Conservation (phyloP, 495 filamentous ascomycete genomes). For the Cladorrhinum samala region DNA sequence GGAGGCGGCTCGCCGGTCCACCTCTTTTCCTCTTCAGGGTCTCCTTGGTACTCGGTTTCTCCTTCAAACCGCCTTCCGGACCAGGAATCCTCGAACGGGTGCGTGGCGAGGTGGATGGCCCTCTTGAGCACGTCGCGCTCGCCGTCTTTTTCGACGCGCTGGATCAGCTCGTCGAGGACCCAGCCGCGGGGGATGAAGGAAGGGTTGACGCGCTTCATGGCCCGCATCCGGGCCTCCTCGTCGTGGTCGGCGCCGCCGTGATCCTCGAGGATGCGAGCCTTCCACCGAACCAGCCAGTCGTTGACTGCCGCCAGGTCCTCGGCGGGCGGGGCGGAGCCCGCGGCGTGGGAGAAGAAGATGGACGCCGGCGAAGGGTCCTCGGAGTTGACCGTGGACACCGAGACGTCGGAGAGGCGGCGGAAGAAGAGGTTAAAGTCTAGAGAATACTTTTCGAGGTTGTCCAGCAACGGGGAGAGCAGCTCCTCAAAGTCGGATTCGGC, state of each 20-base stretch:
- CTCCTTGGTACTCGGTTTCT: constrained; percentile 30
- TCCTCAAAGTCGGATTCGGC: constrained; percentile 68
- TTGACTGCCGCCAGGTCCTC: constrained; percentile 58
- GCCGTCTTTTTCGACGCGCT: constrained; percentile 73
- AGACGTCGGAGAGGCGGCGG: constrained; percentile 59
- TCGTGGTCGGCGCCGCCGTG: constrained; percentile 55
- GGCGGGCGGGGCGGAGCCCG: constrained; percentile 50
- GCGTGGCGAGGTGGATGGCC: constrained; percentile 71
- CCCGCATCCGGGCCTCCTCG: constrained; percentile 56
- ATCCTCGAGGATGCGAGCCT: constrained; percentile 59
- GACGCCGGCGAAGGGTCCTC: constrained; percentile 55
- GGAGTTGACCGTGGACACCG: constrained; percentile 52
- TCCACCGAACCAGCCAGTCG: too few relatives aligned
- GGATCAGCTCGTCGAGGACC: constrained; percentile 90
- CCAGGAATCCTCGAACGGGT: constrained; percentile 84
- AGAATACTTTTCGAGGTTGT: constrained; percentile 69
- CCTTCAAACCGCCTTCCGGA: constrained; percentile 34
- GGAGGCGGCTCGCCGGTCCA: constrained; percentile 86
- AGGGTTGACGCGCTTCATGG: constrained; percentile 83
- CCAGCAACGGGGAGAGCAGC: constrained; percentile 73
- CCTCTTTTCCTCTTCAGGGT: constrained; percentile 66
- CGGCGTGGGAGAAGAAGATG: constrained; percentile 61
- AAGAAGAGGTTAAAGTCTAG: constrained; percentile 94
- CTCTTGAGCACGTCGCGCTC: constrained; percentile 70
- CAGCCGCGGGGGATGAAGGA: constrained; percentile 85